Percentiles rank a stretch among this genome's conserved stretches.
phyloP scores from a whole-genome alignment of 2,329 filamentous ascomycete species.

The Aureobasidium sp. region DNA sequence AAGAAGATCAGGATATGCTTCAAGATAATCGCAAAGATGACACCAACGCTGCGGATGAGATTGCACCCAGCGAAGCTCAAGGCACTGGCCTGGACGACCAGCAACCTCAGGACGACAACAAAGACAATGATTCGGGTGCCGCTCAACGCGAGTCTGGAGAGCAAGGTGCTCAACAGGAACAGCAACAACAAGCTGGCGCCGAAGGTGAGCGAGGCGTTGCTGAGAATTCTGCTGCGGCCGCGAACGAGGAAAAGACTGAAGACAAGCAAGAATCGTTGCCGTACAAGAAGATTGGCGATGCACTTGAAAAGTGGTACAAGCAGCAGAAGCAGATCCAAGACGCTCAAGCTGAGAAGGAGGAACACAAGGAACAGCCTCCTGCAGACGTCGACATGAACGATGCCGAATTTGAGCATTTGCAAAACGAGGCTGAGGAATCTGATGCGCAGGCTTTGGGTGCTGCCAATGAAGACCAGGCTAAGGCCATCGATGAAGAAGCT shows the following conservation, averaged over 20 bases:
- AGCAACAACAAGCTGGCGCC: conserved; percentile 22
- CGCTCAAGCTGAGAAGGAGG: conserved; percentile 41
- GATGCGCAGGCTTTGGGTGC: conserved; percentile 89
- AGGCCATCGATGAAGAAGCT: conserved; percentile 80
- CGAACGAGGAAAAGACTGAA: conserved; percentile 16
- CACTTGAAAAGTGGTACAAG: conserved; percentile 85
- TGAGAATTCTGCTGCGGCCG: conserved; percentile 14
- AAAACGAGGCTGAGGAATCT: conserved; percentile 71
- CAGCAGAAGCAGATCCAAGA: conserved; percentile 71
- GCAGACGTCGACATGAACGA: conserved; percentile 66
- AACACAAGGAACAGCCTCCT: conserved; percentile 43
- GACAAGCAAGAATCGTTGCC: conserved; percentile 46
- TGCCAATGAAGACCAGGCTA: conserved; percentile 78
- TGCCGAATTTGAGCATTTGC: conserved; percentile 88
- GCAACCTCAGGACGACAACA: conserved; percentile 52
- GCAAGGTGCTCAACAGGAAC: conserved; percentile 56
- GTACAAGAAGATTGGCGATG: conserved; percentile 91
- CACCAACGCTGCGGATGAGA: conserved; percentile 20
- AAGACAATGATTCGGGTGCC: conserved; percentile 45
- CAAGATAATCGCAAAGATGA: conserved; percentile 22
- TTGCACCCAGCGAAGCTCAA: conserved; percentile 18
- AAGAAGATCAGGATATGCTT: conserved; percentile 19
- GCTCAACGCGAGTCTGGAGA: conserved; percentile 59
- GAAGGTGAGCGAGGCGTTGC: conserved; percentile 19
- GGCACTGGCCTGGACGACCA: conserved; percentile 57